Evolutionary conservation across 306 rosid genomes (phyloP).

Genomic region (Malus fusca): DNA sequence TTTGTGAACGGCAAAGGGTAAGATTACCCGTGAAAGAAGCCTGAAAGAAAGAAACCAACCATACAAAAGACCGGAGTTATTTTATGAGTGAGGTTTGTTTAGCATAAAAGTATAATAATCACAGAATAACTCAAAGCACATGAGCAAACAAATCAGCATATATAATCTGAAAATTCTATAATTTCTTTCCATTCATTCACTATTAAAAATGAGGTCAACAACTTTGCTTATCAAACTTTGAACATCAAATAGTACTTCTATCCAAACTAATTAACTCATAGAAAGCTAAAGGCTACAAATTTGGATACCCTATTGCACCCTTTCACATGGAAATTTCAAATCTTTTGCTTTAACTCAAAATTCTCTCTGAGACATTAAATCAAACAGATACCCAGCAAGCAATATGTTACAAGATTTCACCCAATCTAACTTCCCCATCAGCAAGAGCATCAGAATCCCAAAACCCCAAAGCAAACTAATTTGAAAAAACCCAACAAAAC

Average conservation of each 20-base stretch:
- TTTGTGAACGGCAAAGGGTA: conserved; percentile 68
- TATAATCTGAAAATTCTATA: neutral
- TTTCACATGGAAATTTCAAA: neutral
- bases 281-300: neutral
- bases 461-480: neutral
- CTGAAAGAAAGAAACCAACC: conserved; percentile 43
- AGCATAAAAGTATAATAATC: neutral
- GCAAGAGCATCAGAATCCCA: neutral
- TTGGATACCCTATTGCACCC: neutral
- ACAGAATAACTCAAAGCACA: neutral
- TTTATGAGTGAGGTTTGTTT: neutral
- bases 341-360: neutral
- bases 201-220: neutral
- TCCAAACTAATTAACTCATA: neutral
- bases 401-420: neutral
- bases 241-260: neutral
- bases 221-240: neutral
- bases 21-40: conserved; percentile 53
- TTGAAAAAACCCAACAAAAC: neutral
- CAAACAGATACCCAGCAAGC: conserved; percentile 15
- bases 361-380: conserved; percentile 10
- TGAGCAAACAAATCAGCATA: neutral
- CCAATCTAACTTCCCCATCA: neutral
- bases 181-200: neutral
- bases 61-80: neutral